These are phyloP conservation scores for Psidium friedrichsthalianum DNA, from an alignment of 345 rosid genomes.

Conservation along the genomic window DNA sequence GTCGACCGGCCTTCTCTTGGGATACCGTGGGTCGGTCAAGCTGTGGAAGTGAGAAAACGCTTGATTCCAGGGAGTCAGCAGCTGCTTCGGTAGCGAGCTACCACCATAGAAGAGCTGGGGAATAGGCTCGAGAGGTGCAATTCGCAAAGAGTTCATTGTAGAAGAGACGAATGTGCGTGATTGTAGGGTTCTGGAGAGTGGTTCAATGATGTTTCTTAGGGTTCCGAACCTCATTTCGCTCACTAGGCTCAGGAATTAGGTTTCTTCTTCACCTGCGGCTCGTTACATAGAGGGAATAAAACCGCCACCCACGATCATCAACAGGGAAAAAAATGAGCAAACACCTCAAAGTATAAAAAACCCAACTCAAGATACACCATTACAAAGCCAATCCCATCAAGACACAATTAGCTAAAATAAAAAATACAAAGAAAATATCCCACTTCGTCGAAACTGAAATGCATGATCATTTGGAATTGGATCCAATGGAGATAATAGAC, in stretches of 20 bases:
- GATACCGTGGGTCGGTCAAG: constrained; percentile 56
- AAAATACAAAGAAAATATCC: neutral
- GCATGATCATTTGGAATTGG: neutral
- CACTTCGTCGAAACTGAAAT: neutral
- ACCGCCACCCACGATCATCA: neutral
- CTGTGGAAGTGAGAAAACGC: constrained; percentile 27
- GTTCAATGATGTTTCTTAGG: constrained; percentile 30
- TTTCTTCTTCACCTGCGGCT: neutral
- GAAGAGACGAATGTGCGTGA: constrained; percentile 15
- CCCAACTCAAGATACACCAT: neutral
- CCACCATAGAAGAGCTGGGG: constrained; percentile 4
- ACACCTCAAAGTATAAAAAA: neutral
- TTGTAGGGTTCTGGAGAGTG: constrained; percentile 32
- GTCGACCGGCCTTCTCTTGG: constrained; percentile 69
- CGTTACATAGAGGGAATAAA: neutral
- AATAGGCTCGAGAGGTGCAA: constrained; percentile 6
- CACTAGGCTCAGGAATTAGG: neutral
- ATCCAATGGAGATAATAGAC: neutral
- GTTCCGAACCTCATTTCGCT: constrained; percentile 42
- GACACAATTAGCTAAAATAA: neutral
- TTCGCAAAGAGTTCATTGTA: constrained; percentile 7
- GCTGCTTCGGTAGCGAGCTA: constrained; percentile 7
- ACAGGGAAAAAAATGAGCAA: neutral
- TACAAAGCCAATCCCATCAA: neutral
- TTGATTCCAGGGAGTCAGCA: constrained; percentile 25